Conservation (phyloP, 148 eudicot species). For the Diospyros lotus region DNA sequence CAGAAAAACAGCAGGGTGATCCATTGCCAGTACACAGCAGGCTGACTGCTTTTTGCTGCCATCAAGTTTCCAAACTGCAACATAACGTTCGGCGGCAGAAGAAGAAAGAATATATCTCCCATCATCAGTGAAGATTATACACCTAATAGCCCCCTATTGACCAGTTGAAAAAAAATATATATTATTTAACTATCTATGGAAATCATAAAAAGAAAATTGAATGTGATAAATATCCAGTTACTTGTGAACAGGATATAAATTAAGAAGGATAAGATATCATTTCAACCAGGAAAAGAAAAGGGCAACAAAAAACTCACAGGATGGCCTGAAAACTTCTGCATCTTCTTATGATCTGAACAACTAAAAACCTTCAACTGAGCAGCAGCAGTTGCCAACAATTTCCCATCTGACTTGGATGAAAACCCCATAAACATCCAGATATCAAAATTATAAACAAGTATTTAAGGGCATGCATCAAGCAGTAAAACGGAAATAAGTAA, state of each 20-base stretch:
- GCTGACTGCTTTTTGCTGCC: slow-evolving; percentile 79
- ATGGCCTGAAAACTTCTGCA: slow-evolving; percentile 94
- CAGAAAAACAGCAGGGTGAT: slow-evolving; percentile 81
- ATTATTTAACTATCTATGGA: slow-evolving; percentile 4
- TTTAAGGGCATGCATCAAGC: not conserved
- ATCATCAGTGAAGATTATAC: slow-evolving; percentile 78
- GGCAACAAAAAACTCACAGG: slow-evolving; percentile 53
- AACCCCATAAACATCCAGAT: slow-evolving; percentile 3
- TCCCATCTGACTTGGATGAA: slow-evolving; percentile 58
- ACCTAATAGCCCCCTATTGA: slow-evolving; percentile 68
- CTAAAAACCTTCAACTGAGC: slow-evolving; percentile 76
- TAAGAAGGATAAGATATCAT: not conserved
- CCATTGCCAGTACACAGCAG: slow-evolving; percentile 79
- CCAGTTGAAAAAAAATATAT: not conserved
- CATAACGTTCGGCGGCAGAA: slow-evolving; percentile 77
- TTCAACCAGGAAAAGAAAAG: not conserved
- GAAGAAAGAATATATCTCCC: slow-evolving; percentile 78
- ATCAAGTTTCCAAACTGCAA: slow-evolving; percentile 81
- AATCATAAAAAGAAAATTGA: not conserved
- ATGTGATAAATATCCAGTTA: not conserved
- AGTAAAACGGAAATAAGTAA: not conserved
- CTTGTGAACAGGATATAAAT: not conserved
- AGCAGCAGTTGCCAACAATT: slow-evolving; percentile 77
- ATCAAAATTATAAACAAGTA: not conserved
- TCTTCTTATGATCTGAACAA: slow-evolving; percentile 58